These are phyloP conservation scores for Pisolithus tinctorius DNA, from an alignment of 768 basidiomycete genomes.

Conservation along the genomic window DNA sequence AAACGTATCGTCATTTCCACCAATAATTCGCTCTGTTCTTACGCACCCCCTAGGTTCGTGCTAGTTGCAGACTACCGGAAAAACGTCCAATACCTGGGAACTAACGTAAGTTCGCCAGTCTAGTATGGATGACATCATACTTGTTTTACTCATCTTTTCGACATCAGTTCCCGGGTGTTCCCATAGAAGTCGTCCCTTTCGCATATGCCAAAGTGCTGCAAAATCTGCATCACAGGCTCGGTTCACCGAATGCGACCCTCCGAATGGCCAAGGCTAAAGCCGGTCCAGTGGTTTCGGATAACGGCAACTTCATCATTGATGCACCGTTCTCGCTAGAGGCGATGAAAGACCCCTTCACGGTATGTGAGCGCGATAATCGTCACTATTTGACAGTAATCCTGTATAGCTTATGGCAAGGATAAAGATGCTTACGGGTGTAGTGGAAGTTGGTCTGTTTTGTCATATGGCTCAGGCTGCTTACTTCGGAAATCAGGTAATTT, in stretches of 20 bases:
- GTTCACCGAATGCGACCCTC: conserved; percentile 66
- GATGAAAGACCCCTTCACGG: conserved; percentile 61
- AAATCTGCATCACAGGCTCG: conserved; percentile 53
- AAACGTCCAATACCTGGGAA: conserved; percentile 76
- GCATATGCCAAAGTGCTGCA: conserved; percentile 86
- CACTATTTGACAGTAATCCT: not conserved
- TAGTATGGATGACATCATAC: not conserved
- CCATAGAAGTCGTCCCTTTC: conserved; percentile 95
- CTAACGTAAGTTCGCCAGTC: conserved; percentile 51
- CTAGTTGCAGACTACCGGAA: conserved; percentile 95
- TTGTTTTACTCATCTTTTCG: not conserved
- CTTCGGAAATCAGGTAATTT: conserved; percentile 74
- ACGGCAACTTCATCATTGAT: conserved; percentile 96
- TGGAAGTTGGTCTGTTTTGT: conserved; percentile 99
- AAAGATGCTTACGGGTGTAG: conserved; percentile 94
- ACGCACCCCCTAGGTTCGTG: conserved; percentile 51
- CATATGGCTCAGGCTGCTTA: conserved; percentile 92
- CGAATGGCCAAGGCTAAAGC: conserved; percentile 93
- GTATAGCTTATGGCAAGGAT: conserved; percentile 67
- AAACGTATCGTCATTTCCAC: conserved; percentile 44
- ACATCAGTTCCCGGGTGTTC: conserved; percentile 81
- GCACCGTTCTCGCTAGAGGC: conserved; percentile 75
- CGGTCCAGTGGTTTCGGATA: conserved; percentile 94
- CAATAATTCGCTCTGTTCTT: not conserved
- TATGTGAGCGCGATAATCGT: conserved; percentile 24